phyloP scores from a whole-genome alignment of 2,329 filamentous ascomycete species.

The Calonectria hawksworthii region DNA sequence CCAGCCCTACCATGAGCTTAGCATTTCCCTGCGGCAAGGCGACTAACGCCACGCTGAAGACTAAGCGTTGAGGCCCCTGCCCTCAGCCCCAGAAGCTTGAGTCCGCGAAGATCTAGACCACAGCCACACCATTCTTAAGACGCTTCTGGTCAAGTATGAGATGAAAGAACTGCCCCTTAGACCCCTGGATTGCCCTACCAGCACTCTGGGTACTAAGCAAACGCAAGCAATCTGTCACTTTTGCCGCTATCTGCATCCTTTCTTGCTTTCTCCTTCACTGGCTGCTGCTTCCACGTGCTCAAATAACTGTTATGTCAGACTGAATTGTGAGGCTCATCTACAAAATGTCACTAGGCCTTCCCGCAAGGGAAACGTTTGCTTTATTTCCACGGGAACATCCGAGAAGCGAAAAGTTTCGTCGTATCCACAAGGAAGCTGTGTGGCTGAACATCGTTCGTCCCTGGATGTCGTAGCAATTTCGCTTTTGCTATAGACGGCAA shows the following conservation, averaged over 20 bases:
- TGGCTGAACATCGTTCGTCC: not conserved
- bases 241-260: not conserved
- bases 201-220: not conserved
- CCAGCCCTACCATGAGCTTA: not conserved
- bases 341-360: not conserved
- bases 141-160: not conserved
- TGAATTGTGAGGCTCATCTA: not conserved
- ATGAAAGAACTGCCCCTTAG: not conserved
- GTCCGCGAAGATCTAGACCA: not conserved
- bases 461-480: not conserved
- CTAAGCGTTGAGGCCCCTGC: not conserved
- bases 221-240: not conserved
- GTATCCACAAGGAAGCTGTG: not conserved
- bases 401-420: not conserved
- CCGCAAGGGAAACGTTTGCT: not conserved
- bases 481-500: not conserved
- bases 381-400: not conserved
- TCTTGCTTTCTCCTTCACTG: too few relatives aligned
- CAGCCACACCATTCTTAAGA: not conserved
- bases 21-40: too few relatives aligned
- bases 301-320: too few relatives aligned
- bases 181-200: not conserved
- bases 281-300: not conserved
- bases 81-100: not conserved
- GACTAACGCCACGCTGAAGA: not conserved